A percentile compares a stretch with the other conserved stretches of the same genome.
These are phyloP conservation scores for Coccomyxa subellipsoidea DNA, from an alignment of 163 green algal species.

Conservation along the genomic window DNA sequence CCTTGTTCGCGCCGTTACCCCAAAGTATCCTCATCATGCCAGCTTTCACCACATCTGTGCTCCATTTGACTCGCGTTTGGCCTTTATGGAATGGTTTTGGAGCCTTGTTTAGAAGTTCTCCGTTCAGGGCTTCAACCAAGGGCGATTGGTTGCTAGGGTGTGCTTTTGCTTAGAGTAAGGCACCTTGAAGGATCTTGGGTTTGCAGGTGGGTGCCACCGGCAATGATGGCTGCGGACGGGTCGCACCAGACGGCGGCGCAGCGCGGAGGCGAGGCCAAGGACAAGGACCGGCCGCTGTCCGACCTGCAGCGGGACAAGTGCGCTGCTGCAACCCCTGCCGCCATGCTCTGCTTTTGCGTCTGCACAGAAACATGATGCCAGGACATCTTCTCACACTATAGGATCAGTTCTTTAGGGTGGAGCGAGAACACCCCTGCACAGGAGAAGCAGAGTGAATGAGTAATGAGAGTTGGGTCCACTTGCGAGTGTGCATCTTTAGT, in stretches of 20 bases:
- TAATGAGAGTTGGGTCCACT: neutral
- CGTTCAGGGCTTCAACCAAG: neutral
- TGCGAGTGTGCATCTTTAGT: no score
- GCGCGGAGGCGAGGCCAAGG: constrained; percentile 31
- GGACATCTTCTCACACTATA: no score
- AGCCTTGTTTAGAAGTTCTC: no score
- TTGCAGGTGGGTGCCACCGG: constrained; percentile 77
- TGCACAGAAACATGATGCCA: no score
- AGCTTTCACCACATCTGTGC: no score
- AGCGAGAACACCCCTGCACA: no score
- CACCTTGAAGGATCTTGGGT: neutral
- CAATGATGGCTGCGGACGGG: constrained; percentile 55
- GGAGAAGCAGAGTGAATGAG: neutral
- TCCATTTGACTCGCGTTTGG: no score
- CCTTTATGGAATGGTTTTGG: no score
- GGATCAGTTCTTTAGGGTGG: no score
- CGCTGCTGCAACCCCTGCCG: neutral
- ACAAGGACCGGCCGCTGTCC: constrained; percentile 55
- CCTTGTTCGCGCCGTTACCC: no score
- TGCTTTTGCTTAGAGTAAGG: no score
- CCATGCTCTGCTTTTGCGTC: neutral
- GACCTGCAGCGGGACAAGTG: constrained; percentile 72
- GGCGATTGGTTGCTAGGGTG: neutral
- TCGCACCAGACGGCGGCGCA: constrained; percentile 47
- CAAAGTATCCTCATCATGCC: no score